phyloP scores from a whole-genome alignment of 2,329 filamentous ascomycete species.

The Nigrograna mackinnonii region DNA sequence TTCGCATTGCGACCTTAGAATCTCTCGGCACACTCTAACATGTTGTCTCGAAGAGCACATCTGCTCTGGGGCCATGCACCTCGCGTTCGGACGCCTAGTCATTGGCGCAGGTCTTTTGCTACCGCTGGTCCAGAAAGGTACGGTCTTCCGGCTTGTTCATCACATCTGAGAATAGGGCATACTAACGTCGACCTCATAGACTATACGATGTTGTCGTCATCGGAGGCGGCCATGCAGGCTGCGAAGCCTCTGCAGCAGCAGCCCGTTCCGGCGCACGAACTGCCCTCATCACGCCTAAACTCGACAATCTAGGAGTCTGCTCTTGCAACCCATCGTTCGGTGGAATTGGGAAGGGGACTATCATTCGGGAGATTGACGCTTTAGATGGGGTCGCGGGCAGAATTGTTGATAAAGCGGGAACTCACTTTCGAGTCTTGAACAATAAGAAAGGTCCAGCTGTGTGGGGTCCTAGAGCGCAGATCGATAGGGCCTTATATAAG shows the following conservation, averaged over 20 bases:
- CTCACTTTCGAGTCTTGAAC: constrained; percentile 93
- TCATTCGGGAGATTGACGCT: constrained; percentile 92
- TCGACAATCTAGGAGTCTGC: constrained; percentile 89
- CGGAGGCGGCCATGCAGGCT: constrained; percentile 92
- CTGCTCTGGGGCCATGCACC: constrained; percentile 54
- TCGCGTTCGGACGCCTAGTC: constrained; percentile 46
- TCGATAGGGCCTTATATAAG: constrained; percentile 88
- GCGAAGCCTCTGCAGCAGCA: constrained; percentile 89
- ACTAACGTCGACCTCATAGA: no score
- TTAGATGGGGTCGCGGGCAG: constrained; percentile 87
- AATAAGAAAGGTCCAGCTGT: constrained; percentile 89
- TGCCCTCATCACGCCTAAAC: constrained; percentile 83
- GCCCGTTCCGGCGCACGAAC: constrained; percentile 88
- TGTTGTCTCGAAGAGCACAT: constrained; percentile 32
- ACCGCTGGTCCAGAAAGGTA: constrained; percentile 44
- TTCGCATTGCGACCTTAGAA: background rate
- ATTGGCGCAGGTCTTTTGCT: constrained; percentile 45
- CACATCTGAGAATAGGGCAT: no score
- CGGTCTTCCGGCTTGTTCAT: no score
- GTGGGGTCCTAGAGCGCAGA: constrained; percentile 95
- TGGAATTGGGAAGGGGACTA: constrained; percentile 97
- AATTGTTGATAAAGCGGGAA: constrained; percentile 88
- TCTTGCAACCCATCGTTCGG: constrained; percentile 98
- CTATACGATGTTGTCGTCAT: constrained; percentile 93
- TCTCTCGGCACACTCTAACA: constrained; percentile 22